Evolutionary conservation across 2,329 filamentous ascomycete genomes (phyloP).

Genomic region (Polytolypa hystricis): DNA sequence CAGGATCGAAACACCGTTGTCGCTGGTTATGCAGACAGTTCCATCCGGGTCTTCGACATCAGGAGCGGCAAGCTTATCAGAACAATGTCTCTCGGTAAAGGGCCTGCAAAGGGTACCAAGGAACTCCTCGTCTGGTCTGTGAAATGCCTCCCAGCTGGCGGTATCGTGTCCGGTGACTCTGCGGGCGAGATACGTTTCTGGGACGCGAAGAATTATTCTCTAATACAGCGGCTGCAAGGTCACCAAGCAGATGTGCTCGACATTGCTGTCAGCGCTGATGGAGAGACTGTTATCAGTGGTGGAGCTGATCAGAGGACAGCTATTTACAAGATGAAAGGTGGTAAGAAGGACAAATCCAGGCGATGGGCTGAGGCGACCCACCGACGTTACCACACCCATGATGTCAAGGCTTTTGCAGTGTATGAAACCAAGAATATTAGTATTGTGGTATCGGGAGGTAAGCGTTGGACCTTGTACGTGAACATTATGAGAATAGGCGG

Average conservation of each 20-base stretch:
- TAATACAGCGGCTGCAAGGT: slow-evolving; percentile 72
- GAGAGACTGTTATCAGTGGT: slow-evolving; percentile 72
- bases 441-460: slow-evolving; percentile 83
- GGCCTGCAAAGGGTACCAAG: slow-evolving; percentile 63
- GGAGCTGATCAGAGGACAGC: slow-evolving; percentile 86
- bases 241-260: slow-evolving; percentile 87
- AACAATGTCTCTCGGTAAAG: slow-evolving; percentile 75
- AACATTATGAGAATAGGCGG: neutral
- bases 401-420: slow-evolving; percentile 87
- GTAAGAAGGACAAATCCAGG: slow-evolving; percentile 41
- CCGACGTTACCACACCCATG: slow-evolving; percentile 77
- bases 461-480: slow-evolving; percentile 18
- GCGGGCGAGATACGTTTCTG: slow-evolving; percentile 88
- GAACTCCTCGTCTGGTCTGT: slow-evolving; percentile 90
- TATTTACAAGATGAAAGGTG: slow-evolving; percentile 56
- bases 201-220: slow-evolving; percentile 84
- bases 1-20: slow-evolving; percentile 73
- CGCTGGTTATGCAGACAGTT: slow-evolving; percentile 91
- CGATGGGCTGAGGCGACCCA: slow-evolving; percentile 83
- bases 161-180: slow-evolving; percentile 90
- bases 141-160: slow-evolving; percentile 73
- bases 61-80: slow-evolving; percentile 64
- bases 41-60: slow-evolving; percentile 83
- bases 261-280: slow-evolving; percentile 70
- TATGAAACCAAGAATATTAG: slow-evolving; percentile 78